Evolutionary conservation across 495 filamentous ascomycete genomes (phyloP), one percentile per base, ranked within the genome.

Genomic region (Xylaria scruposa): DNA sequence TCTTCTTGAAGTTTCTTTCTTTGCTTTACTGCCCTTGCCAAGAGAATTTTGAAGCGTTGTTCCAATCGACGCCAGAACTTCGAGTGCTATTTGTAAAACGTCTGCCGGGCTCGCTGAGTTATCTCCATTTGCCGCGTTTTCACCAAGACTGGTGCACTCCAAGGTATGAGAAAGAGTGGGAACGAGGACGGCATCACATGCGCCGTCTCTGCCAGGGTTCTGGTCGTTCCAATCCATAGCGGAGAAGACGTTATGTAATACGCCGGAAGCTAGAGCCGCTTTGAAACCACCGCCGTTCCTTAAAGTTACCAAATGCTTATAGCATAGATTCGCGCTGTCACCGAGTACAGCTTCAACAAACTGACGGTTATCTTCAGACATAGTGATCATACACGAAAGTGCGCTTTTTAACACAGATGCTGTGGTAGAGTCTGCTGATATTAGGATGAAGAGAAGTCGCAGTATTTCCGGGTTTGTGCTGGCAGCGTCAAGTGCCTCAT

Each of bases 51-150:
- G 84, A 26, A 89, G 78, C 33, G 81, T 80, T 2, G 88, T 88
- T 31, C 87, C 88, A 69, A 91, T 89, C 8, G 89, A 89, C 10
- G 87, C 87, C 1, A 89, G 70, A 10, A 88, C 83, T 72, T 90
- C 88, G 1, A 91, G 75, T 19, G 85, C 86, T 19, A 86, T 68
- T 72, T 87, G 81, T 44, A 87, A 67, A 26, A 85, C 78, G 49
- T 85, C 76, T 24, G 74, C 72, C 8, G 80, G 67, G 72, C 53
- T 77, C 2, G 74, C 68, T 19, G 65, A 74, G 42, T 68, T 59
- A 40, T 76, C 40, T 29, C 79, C 81, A 29, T 83, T 82, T 33
- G 73, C 58, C 70, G 70, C 73, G 3, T 31, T 59, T 9, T 65
- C 74, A 7, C 70, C 73, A 0, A 80, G 72, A 12, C 71, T 72